Base-by-base conservation (phyloP, 192 early-diverging fungal genomes). In the Chytriomyces confervae region DNA sequence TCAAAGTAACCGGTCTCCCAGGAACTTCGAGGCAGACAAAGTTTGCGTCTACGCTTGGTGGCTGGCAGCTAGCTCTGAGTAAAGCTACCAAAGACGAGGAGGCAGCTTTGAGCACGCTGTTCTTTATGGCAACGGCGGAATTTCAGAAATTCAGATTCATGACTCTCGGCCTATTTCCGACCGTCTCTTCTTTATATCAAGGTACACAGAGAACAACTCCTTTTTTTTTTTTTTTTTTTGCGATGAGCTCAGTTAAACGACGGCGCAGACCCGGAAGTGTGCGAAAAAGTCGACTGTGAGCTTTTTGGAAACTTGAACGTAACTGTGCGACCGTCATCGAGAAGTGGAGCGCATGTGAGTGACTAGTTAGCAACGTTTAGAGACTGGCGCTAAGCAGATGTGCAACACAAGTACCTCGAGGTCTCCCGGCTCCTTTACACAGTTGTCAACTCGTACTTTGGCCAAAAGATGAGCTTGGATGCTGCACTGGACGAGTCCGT, bases 1-100 rank as follows among this genome's bases (percentile, higher is more conserved):
- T 29, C 63, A 65, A 20, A 65, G 23, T 65, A 13, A 29, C 63
- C 6, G 53, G 23, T 23, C 11, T 23, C 6, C 63, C 20, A 27
- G 36, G 20, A 43, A 27, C 5, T 2, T 16, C 20, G 16, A 47
- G 51, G 11, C 13, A 29, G 36, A 20, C 16, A 18, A 24, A 73
- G 10, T 36, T 18, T 45, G 76, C 36, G 11, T 7, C 50, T 49
- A 51, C 78, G n/a, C 77, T 82, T 18, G 81, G 53, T 0, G 81
- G 81, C 5, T 82, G 77, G 72, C 77, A 82, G 0, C n/a, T 82
- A 6, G 81, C 61, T 11, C 48, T 75, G 10, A 75, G n/a, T 63
- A 80, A 82, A 45, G 57, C 29, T 18, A 77, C 81, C 7, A 7
- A 24, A 10, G 66, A 82, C 0, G 36, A 48, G 20, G 29, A 18